phyloP scores from a whole-genome alignment of 768 basidiomycete species.

The Panaeolus cyanescens region DNA sequence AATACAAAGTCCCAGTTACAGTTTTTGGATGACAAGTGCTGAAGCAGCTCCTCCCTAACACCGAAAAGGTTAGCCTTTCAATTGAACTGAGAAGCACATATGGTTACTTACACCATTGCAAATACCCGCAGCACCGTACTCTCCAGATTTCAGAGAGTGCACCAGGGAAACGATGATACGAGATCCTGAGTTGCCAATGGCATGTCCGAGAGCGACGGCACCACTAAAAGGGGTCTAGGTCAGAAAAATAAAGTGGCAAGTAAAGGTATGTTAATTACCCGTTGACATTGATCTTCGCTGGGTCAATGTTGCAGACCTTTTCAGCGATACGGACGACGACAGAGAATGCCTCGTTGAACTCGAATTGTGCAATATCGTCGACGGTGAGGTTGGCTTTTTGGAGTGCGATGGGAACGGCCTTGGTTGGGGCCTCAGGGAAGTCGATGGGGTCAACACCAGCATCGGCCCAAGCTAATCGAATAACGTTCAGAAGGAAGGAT shows the following conservation, averaged over 20 bases:
- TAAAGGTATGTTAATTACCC: slow-evolving; percentile 53
- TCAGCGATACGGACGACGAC: slow-evolving; percentile 91
- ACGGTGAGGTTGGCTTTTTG: slow-evolving; percentile 81
- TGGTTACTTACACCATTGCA: slow-evolving; percentile 97
- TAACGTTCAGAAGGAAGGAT: slow-evolving; percentile 10
- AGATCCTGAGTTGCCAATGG: slow-evolving; percentile 94
- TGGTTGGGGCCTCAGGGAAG: slow-evolving; percentile 94
- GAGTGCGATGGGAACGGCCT: slow-evolving; percentile 87
- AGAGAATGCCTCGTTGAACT: slow-evolving; percentile 98
- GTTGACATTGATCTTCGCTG: slow-evolving; percentile 87
- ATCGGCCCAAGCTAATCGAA: slow-evolving; percentile 84
- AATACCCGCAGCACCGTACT: slow-evolving; percentile 95
- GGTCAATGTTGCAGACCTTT: slow-evolving; percentile 82
- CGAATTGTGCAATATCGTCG: slow-evolving; percentile 88
- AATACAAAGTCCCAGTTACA: slow-evolving; percentile 46
- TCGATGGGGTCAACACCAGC: slow-evolving; percentile 96
- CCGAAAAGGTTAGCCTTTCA: slow-evolving; percentile 15
- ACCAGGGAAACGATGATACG: slow-evolving; percentile 93
- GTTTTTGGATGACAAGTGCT: slow-evolving; percentile 84
- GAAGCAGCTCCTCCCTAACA: slow-evolving; percentile 89
- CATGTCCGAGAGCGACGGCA: slow-evolving; percentile 94
- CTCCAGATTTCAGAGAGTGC: slow-evolving; percentile 87
- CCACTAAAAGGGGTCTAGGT: slow-evolving; percentile 58
- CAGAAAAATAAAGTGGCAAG: slow-evolving; percentile 9
- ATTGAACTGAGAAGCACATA: slow-evolving; percentile 1